phyloP scores from a whole-genome alignment of 495 filamentous ascomycete genomes.

The Bombardia bombarda region DNA sequence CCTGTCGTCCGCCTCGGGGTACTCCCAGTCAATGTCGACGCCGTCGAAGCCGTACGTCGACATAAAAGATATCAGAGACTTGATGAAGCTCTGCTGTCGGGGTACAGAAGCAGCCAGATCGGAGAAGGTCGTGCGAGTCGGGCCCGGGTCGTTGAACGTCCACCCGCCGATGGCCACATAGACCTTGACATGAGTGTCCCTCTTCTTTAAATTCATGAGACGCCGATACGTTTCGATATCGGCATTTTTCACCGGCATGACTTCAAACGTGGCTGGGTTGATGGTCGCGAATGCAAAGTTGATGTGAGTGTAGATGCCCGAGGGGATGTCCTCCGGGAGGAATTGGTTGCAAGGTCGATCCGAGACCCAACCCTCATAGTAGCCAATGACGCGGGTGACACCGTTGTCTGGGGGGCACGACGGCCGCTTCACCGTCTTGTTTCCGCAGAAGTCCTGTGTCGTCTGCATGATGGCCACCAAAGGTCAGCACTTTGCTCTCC shows the following conservation, averaged over 20 bases:
- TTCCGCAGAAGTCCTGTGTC: conserved; percentile 9
- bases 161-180: conserved; percentile 37
- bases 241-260: conserved; percentile 5
- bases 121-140: conserved; percentile 10
- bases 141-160: conserved; percentile 30
- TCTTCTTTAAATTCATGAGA: conserved; percentile 21
- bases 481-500: not conserved
- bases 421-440: not conserved
- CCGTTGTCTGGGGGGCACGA: conserved; percentile 19
- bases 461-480: not conserved
- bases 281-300: conserved; percentile 21
- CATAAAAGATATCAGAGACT: conserved; percentile 6
- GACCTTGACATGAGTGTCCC: conserved; percentile 19
- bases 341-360: not conserved
- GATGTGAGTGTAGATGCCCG: conserved; percentile 14
- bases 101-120: conserved; percentile 11
- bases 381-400: conserved; percentile 3
- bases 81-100: conserved; percentile 15
- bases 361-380: conserved; percentile 9
- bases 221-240: conserved; percentile 1
- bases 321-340: conserved; percentile 5
- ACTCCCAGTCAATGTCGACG: conserved; percentile 49
- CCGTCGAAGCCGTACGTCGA: conserved; percentile 24
- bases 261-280: conserved; percentile 5
- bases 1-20: conserved; percentile 33